Evolutionary conservation across 768 basidiomycete genomes (phyloP), one percentile per base, ranked within the genome.

Genomic region (Rhizopogon vinicolor): DNA sequence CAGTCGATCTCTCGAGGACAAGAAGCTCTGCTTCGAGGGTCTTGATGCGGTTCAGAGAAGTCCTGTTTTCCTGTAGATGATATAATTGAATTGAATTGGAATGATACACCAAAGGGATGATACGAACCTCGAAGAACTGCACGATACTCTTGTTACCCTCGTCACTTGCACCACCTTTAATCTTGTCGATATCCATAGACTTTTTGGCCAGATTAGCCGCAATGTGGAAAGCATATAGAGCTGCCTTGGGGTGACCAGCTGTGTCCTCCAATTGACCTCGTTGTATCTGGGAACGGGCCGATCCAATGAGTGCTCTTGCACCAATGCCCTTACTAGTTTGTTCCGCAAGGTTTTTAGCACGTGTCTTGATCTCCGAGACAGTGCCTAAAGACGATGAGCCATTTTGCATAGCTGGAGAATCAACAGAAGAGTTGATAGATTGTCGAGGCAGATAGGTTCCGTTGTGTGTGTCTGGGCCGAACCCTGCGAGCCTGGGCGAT

Each of bases 61-160:
- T 68, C 40, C 46, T 63, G 2, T 72, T 74, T 44, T 79, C 77
- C 49, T 62, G 63, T 77, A 78, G 55, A 58, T 53, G 37, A 44
- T 44, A 49, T 41, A 31, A 65, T 48, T 62, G 65, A 54, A 35
- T n/a, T 8, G 19, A 54, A 35, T n/a, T 8, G 19, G 18, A 35
- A 52, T 40, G 52, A 48, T 16, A 39, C 19, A 51, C 55, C 51
- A 13, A 45, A 62, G 40, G 58, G 16, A 57, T 18, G 55, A 41
- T 44, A 74, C 79, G 33, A 62, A 91, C 89, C 75, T 81, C 76
- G 62, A 84, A 75, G 57, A 90, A 88, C 22, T 84, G 81, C 42
- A 74, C 62, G 53, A 89, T 78, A 45, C 89, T 67, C 37, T 13
- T 37, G 13, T 12, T 37, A 2, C 35, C 35, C 35, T 13, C 35